Evolutionary conservation across 169 alveolate species (phyloP).

Genomic region (Plasmodium knowlesi): DNA sequence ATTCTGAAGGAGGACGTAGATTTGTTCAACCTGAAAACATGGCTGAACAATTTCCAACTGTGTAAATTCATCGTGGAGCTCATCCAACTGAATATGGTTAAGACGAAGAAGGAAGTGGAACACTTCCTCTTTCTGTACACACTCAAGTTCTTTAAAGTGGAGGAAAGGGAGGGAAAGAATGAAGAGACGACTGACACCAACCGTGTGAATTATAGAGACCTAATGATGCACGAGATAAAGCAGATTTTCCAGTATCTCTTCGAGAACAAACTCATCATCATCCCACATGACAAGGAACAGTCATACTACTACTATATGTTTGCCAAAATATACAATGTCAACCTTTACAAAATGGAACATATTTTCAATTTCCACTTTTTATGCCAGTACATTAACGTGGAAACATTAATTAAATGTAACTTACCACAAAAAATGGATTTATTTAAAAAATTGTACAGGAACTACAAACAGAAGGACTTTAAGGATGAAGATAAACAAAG

Average conservation of each 20-base stretch:
- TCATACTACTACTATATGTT: conserved; percentile 25
- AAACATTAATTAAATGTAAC: conserved; percentile 11
- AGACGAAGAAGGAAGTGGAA: conserved; percentile 35
- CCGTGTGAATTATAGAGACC: background rate
- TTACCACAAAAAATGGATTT: conserved; percentile 15
- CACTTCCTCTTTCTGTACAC: conserved; percentile 17
- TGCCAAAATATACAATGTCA: conserved; percentile 8
- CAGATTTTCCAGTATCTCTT: conserved; percentile 43
- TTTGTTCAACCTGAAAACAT: background rate
- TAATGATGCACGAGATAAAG: conserved; percentile 17
- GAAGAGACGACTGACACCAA: background rate
- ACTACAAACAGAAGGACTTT: background rate
- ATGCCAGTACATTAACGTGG: conserved; percentile 13
- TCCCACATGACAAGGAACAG: conserved; percentile 36
- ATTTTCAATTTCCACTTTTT: conserved; percentile 23
- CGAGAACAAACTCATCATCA: conserved; percentile 54
- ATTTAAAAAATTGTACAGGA: conserved; percentile 32
- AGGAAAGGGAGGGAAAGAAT: background rate
- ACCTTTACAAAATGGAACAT: background rate
- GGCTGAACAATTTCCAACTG: conserved; percentile 15
- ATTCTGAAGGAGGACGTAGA: background rate
- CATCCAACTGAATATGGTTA: conserved; percentile 30
- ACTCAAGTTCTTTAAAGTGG: conserved; percentile 33
- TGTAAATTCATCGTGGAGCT: conserved; percentile 49
- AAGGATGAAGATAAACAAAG: background rate